Evolutionary conservation across 805 yeast genomes (phyloP), one percentile per base, ranked within the genome.

Genomic region (Kazachstania taianensis): DNA sequence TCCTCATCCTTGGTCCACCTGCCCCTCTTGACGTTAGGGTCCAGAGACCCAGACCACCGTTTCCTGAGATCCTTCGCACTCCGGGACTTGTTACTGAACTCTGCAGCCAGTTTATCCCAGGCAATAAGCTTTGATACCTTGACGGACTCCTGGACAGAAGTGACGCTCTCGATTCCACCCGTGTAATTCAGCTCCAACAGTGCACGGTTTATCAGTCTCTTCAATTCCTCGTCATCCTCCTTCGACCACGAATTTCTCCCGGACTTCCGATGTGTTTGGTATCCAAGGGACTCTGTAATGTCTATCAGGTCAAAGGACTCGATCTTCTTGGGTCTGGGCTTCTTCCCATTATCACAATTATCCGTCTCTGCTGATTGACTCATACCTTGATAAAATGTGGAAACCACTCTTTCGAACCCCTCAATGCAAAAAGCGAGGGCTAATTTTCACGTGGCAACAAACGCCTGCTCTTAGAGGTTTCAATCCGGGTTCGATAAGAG

Each of bases 1-100:
- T 87, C 96, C 55, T 87, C 96, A 28, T 70, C 80, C 10, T 68
- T 56, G 1, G 92, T 81, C 96, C 96, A 87, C 51, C 75, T 74
- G 1, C 96, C 96, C 45, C 83, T 81, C 37, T 75, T 72, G 41
- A 87, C 62, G 40, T 67, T 72, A 2, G 96, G 96, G 55, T 85
- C 92, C 28, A 87, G 59, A 1, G 94, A 83, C 43, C 79, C 80
- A 13, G 73, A 64, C 96, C 96, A 87, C 39, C 96, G 62, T 55
- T 85, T 86, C 24, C 85, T 70, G 52, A 94, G 81, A 53, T 85
- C 94, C 48, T 81, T 84, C 9, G 84, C 69, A 47, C 81, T 78
- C 36, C 95, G 64, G 49, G 43, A 66, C 53, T 66, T 63, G 60
- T 47, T 60, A 43, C 49, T 69, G 55, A 61, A 69, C 50, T 41